A percentile compares a stretch with the other conserved stretches of the same genome.
These are phyloP conservation scores for Chalaropsis ovoidea DNA, from an alignment of 2,329 filamentous ascomycete genomes.

Conservation along the genomic window DNA sequence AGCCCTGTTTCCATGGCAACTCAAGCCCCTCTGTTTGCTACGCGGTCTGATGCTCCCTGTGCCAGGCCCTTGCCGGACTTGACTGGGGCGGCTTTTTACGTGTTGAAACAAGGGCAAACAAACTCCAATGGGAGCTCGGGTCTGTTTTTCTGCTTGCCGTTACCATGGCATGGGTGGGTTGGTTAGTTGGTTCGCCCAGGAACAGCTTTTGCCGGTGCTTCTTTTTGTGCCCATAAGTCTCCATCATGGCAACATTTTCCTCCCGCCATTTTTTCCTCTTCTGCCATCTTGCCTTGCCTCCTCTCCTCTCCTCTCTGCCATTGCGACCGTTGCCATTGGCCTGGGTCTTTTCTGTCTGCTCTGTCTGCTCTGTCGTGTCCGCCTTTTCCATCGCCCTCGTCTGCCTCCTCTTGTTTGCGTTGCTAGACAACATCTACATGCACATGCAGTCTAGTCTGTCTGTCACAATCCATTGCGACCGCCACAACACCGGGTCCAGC, in stretches of 20 bases:
- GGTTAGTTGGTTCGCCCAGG: background rate
- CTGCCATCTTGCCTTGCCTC: conserved; percentile 13
- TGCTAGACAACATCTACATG: background rate
- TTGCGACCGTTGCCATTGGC: background rate
- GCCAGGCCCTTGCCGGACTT: conserved; percentile 15
- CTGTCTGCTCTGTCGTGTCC: conserved; percentile 1
- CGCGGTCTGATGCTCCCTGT: conserved; percentile 19
- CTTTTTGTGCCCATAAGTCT: conserved; percentile 3
- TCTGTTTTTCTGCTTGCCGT: conserved; percentile 19
- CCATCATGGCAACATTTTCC: background rate
- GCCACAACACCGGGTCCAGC: background rate
- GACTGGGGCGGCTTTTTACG: conserved; percentile 17
- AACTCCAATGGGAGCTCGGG: conserved; percentile 18
- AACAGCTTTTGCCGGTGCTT: conserved; percentile 12
- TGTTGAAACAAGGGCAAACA: conserved; percentile 25
- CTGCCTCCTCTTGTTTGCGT: background rate
- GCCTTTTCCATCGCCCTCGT: conserved; percentile 1
- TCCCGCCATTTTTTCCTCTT: background rate
- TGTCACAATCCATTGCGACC: background rate
- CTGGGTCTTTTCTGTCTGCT: conserved; percentile 3
- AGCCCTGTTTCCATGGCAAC: conserved; percentile 20
- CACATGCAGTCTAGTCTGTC: background rate
- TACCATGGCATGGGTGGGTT: conserved; percentile 21
- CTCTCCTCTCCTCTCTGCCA: background rate
- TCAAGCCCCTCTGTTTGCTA: conserved; percentile 21